These are phyloP conservation scores for Cenchrus purpureus DNA, from an alignment of 176 grass and related monocot species.

Conservation along the genomic window DNA sequence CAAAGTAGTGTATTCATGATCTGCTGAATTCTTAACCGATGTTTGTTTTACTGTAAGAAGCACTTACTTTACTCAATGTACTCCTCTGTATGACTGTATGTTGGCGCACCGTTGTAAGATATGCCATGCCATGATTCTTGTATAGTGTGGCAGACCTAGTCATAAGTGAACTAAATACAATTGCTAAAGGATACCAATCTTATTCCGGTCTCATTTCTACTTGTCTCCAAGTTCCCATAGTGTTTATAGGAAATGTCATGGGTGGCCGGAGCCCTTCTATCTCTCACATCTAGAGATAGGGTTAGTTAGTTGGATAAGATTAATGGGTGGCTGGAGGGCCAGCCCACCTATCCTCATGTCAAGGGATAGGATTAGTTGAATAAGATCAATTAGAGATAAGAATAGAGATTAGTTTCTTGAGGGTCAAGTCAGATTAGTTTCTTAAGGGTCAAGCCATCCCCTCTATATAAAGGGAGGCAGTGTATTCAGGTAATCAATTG, in stretches of 20 bases:
- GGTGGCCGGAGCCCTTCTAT: too few relatives aligned
- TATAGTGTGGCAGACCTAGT: background rate
- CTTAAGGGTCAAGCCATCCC: too few relatives aligned
- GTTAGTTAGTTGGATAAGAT: too few relatives aligned
- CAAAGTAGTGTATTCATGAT: slow-evolving; percentile 21
- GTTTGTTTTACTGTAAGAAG: slow-evolving; percentile 3
- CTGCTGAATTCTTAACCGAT: background rate
- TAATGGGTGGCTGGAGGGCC: too few relatives aligned
- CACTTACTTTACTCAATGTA: slow-evolving; percentile 4
- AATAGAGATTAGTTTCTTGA: too few relatives aligned
- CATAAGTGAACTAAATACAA: background rate
- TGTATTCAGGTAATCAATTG: too few relatives aligned
- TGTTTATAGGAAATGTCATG: background rate
- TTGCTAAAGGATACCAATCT: slow-evolving; percentile 7
- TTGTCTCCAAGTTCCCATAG: background rate
- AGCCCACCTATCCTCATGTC: too few relatives aligned
- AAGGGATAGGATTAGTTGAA: too few relatives aligned
- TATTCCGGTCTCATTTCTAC: slow-evolving; percentile 10
- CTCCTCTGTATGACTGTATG: background rate
- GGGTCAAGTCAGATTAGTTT: too few relatives aligned
- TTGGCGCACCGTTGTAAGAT: background rate
- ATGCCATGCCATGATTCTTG: background rate
- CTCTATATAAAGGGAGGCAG: too few relatives aligned
- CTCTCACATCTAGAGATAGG: too few relatives aligned
- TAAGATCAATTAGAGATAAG: too few relatives aligned